These are phyloP conservation scores for Moesziomyces globuligerus DNA, from an alignment of 1,284 basidiomycete genomes.

Conservation along the genomic window DNA sequence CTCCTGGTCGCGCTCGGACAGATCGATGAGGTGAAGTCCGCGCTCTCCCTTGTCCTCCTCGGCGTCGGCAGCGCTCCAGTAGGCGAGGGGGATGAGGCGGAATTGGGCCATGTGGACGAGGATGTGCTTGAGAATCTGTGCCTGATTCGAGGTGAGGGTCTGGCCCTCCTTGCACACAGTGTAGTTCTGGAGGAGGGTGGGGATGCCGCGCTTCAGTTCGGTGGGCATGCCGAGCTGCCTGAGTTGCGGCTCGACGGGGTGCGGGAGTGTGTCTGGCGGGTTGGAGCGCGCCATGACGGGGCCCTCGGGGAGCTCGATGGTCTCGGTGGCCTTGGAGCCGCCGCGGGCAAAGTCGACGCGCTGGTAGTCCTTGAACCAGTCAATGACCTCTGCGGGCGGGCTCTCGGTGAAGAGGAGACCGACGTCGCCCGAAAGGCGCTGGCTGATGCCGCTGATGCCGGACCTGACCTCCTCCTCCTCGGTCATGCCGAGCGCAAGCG, in stretches of 20 bases:
- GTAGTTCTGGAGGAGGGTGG: conserved; percentile 79
- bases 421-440: conserved; percentile 92
- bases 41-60: conserved; percentile 48
- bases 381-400: conserved; percentile 84
- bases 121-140: conserved; percentile 66
- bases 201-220: conserved; percentile 84
- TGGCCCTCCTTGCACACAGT: conserved; percentile 86
- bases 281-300: conserved; percentile 56
- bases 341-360: conserved; percentile 91
- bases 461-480: conserved; percentile 85
- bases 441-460: conserved; percentile 81
- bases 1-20: conserved; percentile 47
- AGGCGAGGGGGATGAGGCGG: conserved; percentile 63
- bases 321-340: conserved; percentile 81
- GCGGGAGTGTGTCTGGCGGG: conserved; percentile 79
- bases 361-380: conserved; percentile 92
- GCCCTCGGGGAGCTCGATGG: conserved; percentile 78
- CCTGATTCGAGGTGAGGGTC: conserved; percentile 76
- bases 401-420: conserved; percentile 92
- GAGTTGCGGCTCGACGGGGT: conserved; percentile 95
- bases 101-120: conserved; percentile 63
- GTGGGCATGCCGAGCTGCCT: conserved; percentile 90
- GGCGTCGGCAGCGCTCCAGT: conserved; percentile 60
- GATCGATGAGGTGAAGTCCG: conserved; percentile 46
- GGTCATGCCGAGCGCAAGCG: conserved; percentile 90